phyloP scores from a whole-genome alignment of 192 early-diverging fungal genomes.

The Gonapodya prolifera region DNA sequence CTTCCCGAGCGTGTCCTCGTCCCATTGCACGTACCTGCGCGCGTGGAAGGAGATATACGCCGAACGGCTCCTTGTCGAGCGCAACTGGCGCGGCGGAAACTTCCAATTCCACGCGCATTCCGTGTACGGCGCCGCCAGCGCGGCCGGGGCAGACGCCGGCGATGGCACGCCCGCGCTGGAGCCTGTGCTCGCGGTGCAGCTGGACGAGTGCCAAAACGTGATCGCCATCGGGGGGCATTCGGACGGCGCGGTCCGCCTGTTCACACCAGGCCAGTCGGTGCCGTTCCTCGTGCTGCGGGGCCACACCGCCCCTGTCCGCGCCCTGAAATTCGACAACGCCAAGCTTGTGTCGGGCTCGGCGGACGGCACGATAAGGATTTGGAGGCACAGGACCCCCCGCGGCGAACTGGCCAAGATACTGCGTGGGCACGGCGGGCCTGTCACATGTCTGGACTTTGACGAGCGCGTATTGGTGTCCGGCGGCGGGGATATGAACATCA shows the following conservation, averaged over 20 bases:
- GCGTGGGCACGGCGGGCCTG: slow-evolving; percentile 61
- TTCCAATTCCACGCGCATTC: slow-evolving; percentile 29
- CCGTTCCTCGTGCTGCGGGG: slow-evolving; percentile 58
- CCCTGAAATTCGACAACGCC: slow-evolving; percentile 85
- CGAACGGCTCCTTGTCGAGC: slow-evolving; percentile 78
- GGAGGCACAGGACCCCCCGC: slow-evolving; percentile 67
- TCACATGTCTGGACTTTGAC: slow-evolving; percentile 75
- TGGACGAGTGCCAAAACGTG: slow-evolving; percentile 59
- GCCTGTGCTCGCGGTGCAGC: slow-evolving; percentile 40
- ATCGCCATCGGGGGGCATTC: slow-evolving; percentile 77
- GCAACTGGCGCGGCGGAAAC: slow-evolving; percentile 84
- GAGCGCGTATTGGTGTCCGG: slow-evolving; percentile 71
- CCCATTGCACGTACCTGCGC: slow-evolving; percentile 23
- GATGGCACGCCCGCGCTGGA: not conserved
- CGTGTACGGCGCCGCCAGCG: not conserved
- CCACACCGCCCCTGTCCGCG: slow-evolving; percentile 75
- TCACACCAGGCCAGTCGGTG: not conserved
- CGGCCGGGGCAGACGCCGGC: not conserved
- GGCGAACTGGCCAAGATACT: slow-evolving; percentile 73
- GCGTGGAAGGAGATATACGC: slow-evolving; percentile 95
- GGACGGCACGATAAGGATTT: slow-evolving; percentile 83
- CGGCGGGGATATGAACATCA: slow-evolving; percentile 68
- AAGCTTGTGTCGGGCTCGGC: slow-evolving; percentile 89
- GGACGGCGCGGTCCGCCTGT: slow-evolving; percentile 83
- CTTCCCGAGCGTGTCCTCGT: not conserved